phyloP scores from a whole-genome alignment of 176 grass and related monocot genomes.

The Lolium perenne region DNA sequence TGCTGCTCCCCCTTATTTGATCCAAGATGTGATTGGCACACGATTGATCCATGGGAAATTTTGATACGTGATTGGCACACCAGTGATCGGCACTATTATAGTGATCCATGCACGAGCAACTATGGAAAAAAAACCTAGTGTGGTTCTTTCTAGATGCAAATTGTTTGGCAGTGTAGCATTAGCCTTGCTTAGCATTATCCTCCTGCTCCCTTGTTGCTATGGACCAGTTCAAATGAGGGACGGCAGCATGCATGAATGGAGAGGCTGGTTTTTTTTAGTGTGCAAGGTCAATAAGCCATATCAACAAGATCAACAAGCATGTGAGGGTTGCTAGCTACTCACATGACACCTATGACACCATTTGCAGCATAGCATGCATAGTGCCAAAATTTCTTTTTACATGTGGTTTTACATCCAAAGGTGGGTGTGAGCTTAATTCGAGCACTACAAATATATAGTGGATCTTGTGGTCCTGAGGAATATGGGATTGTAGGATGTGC shows the following conservation, averaged over 20 bases:
- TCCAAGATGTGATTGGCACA: constrained; percentile 41
- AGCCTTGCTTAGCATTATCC: constrained; percentile 29
- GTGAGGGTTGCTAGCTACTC: constrained; percentile 48
- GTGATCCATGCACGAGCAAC: neutral
- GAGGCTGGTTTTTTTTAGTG: constrained; percentile 32
- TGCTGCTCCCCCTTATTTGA: constrained; percentile 51
- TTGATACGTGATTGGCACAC: constrained; percentile 38
- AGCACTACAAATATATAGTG: constrained; percentile 62
- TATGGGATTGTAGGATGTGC: constrained; percentile 42
- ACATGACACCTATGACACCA: constrained; percentile 55
- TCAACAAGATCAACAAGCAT: constrained; percentile 18
- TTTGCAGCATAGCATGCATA: constrained; percentile 50
- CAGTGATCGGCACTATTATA: constrained; percentile 12
- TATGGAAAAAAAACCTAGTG: neutral
- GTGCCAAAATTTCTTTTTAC: constrained; percentile 37
- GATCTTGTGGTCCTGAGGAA: constrained; percentile 44
- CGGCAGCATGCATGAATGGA: constrained; percentile 3
- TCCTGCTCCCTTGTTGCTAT: constrained; percentile 36
- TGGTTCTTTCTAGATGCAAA: constrained; percentile 26
- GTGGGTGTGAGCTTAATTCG: constrained; percentile 38
- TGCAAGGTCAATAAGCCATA: constrained; percentile 35
- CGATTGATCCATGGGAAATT: neutral
- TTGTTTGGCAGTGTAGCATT: constrained; percentile 19
- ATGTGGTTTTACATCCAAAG: constrained; percentile 38
- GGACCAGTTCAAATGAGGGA: constrained; percentile 49